Conservation (phyloP, 139 green algal species). For the Dunaliella primolecta region DNA sequence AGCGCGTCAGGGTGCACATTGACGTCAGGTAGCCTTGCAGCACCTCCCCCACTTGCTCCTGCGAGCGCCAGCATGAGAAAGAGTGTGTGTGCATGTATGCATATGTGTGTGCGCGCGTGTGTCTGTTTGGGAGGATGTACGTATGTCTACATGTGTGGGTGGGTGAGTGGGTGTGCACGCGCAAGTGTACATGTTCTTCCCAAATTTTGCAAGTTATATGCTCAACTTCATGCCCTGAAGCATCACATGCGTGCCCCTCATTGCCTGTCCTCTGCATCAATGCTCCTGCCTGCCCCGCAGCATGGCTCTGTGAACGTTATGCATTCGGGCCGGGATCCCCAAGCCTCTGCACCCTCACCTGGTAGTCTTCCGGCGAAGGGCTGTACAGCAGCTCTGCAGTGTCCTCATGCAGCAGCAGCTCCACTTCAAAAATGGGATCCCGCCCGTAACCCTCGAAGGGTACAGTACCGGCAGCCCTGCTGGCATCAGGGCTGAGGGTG, state of each 20-base stretch:
- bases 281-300: too few species aligned
- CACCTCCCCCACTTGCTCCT: background rate
- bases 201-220: too few species aligned
- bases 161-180: too few species aligned
- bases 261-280: too few species aligned
- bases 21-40: background rate
- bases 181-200: too few species aligned
- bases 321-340: too few species aligned
- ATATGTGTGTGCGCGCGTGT: background rate
- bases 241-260: too few species aligned
- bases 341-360: too few species aligned
- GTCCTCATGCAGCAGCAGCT: slow-evolving; percentile 54
- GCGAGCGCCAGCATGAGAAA: background rate
- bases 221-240: too few species aligned
- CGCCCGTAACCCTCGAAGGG: background rate
- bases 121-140: background rate
- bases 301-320: too few species aligned
- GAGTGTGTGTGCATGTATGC: background rate
- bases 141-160: too few species aligned
- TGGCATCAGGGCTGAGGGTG: background rate
- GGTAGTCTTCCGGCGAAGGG: slow-evolving; percentile 44
- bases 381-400: slow-evolving; percentile 42
- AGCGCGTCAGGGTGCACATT: background rate
- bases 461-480: too few species aligned
- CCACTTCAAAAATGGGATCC: slow-evolving; percentile 50